Conservation (phyloP, 1,284 basidiomycete genomes). For the Naganishia albida region DNA sequence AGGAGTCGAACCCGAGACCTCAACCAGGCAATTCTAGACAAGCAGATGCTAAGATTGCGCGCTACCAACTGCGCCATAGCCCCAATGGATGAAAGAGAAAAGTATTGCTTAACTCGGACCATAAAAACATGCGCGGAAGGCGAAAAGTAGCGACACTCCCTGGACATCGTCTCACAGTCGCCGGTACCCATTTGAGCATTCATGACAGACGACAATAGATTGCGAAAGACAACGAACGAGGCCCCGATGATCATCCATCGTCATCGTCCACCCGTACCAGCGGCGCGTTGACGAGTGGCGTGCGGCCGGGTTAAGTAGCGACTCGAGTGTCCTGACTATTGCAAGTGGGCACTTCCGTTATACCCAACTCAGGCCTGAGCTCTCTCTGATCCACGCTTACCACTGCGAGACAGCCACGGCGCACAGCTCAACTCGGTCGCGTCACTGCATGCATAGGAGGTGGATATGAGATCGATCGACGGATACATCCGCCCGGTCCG, state of each 20-base stretch:
- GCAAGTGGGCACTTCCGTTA: too few relatives aligned
- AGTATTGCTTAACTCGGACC: background rate
- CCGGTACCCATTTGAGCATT: background rate
- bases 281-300: too few relatives aligned
- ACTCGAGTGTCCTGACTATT: too few relatives aligned
- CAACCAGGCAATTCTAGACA: background rate
- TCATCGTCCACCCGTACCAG: too few relatives aligned
- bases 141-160: background rate
- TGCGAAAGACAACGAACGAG: background rate
- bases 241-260: background rate
- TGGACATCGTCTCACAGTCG: background rate
- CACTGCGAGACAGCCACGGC: too few relatives aligned
- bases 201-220: background rate
- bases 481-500: too few relatives aligned
- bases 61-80: conserved; percentile 12
- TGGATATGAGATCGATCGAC: too few relatives aligned
- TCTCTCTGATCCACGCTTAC: too few relatives aligned
- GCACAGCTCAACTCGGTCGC: too few relatives aligned
- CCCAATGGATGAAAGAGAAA: background rate
- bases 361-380: too few relatives aligned
- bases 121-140: background rate
- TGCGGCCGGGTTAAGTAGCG: too few relatives aligned
- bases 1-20: conserved; percentile 11
- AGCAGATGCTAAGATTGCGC: conserved; percentile 5
- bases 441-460: too few relatives aligned